Conservation (phyloP, 805 yeast species). For the Saccharomycopsis babjevae region DNA sequence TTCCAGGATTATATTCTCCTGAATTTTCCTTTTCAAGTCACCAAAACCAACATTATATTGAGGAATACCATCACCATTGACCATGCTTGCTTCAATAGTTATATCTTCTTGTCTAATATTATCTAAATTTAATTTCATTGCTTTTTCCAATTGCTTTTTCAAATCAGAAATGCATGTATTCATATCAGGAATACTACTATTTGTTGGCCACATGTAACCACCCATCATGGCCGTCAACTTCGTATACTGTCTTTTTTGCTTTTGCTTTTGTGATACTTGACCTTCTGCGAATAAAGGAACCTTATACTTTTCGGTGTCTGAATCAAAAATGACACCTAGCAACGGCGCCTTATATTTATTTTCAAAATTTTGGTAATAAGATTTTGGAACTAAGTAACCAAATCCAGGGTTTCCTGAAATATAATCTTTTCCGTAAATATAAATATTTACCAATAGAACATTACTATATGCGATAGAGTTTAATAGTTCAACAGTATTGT, state of each 20-base stretch:
- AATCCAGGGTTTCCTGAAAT: constrained; percentile 52
- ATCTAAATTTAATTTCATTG: constrained; percentile 28
- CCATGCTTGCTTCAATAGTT: constrained; percentile 1
- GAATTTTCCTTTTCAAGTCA: constrained; percentile 22
- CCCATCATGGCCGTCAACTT: constrained; percentile 88
- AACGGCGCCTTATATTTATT: constrained; percentile 39
- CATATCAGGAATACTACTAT: constrained; percentile 19
- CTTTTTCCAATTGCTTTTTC: constrained; percentile 30
- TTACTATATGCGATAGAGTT: constrained; percentile 22
- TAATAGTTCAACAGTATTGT: constrained; percentile 19
- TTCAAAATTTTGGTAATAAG: constrained; percentile 23
- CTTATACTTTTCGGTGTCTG: constrained; percentile 58
- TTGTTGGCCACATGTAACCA: constrained; percentile 48
- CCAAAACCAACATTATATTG: constrained; percentile 67
- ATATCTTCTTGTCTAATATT: constrained; percentile 20
- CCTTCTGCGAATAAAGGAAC: neutral
- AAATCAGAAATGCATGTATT: constrained; percentile 25
- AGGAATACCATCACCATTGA: constrained; percentile 49
- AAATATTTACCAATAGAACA: constrained; percentile 65
- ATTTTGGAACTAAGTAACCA: constrained; percentile 77
- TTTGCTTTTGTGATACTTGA: neutral
- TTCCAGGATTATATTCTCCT: constrained; percentile 26
- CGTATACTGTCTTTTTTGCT: constrained; percentile 31
- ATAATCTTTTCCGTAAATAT: constrained; percentile 35
- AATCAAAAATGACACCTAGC: constrained; percentile 85